Conservation (phyloP, 1,284 basidiomycete genomes). For the Pseudozyma hubeiensis region DNA sequence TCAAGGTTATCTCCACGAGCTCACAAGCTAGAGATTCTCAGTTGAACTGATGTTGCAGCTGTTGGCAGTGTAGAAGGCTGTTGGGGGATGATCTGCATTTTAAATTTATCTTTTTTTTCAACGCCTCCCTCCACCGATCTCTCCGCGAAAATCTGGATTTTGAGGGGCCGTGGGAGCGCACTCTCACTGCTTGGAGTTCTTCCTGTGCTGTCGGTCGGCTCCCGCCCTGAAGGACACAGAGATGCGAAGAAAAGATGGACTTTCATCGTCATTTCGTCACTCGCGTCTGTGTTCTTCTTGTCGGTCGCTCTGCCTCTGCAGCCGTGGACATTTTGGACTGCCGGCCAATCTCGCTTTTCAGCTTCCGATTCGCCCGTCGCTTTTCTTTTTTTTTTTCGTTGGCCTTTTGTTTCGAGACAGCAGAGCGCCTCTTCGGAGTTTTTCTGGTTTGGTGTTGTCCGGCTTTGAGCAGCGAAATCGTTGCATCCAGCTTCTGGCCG, state of each 20-base stretch:
- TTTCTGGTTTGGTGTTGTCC: background rate
- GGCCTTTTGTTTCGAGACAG: background rate
- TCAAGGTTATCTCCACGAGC: too few relatives aligned
- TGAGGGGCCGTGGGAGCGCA: constrained; percentile 1
- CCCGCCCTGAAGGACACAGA: constrained; percentile 5
- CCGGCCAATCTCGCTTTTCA: background rate
- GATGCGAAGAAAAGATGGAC: too few relatives aligned
- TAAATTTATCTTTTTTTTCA: constrained; percentile 14
- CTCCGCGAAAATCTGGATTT: background rate
- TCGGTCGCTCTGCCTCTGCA: constrained; percentile 2
- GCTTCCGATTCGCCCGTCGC: constrained; percentile 3
- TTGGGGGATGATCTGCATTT: background rate
- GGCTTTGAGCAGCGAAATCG: background rate
- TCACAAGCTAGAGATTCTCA: too few relatives aligned
- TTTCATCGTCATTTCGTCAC: constrained; percentile 1
- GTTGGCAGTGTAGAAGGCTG: too few relatives aligned
- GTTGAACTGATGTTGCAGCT: too few relatives aligned
- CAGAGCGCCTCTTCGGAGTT: background rate
- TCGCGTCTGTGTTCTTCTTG: background rate
- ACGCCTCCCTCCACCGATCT: constrained; percentile 29
- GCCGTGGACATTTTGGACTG: too few relatives aligned
- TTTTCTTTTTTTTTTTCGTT: background rate
- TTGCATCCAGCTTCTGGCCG: constrained; percentile 2
- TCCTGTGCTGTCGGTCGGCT: constrained; percentile 11
- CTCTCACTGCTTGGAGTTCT: background rate